Conservation (phyloP, 2,329 filamentous ascomycete genomes). For the Trichoderma asperellum region DNA sequence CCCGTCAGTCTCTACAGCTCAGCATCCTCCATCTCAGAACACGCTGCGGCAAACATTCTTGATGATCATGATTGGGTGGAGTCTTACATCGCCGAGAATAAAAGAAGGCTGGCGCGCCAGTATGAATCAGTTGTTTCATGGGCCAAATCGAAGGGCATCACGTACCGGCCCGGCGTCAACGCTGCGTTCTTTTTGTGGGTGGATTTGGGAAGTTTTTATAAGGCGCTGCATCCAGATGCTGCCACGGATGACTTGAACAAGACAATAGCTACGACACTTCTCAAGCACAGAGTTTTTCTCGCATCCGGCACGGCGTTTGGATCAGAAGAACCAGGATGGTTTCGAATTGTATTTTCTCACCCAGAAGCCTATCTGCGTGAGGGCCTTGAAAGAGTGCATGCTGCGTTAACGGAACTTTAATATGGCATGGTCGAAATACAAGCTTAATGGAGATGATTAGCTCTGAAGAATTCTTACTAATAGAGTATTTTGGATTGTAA, state of each 20-base stretch:
- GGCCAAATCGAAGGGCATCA: slow-evolving; percentile 46
- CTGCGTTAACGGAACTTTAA: slow-evolving; percentile 7
- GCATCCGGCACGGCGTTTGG: slow-evolving; percentile 44
- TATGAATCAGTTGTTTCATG: slow-evolving; percentile 45
- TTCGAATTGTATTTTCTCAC: slow-evolving; percentile 46
- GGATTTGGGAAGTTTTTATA: slow-evolving; percentile 45
- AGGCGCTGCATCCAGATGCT: slow-evolving; percentile 29
- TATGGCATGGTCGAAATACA: neutral
- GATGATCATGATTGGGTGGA: slow-evolving; percentile 49
- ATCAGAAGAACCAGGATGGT: slow-evolving; percentile 45
- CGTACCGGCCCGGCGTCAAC: slow-evolving; percentile 52
- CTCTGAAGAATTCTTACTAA: neutral
- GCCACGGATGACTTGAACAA: slow-evolving; percentile 34
- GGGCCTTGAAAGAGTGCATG: slow-evolving; percentile 28
- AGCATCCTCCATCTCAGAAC: slow-evolving; percentile 49
- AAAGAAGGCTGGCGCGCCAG: slow-evolving; percentile 43
- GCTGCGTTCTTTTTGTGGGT: slow-evolving; percentile 61
- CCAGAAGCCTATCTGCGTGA: slow-evolving; percentile 37
- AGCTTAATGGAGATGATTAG: neutral
- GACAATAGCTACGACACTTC: slow-evolving; percentile 36
- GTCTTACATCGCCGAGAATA: slow-evolving; percentile 50
- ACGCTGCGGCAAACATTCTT: slow-evolving; percentile 47
- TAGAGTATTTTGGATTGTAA: neutral
- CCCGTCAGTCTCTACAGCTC: slow-evolving; percentile 49
- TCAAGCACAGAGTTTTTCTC: slow-evolving; percentile 42